Base-by-base conservation (phyloP, 805 yeast genomes). In the Huiozyma sinensis region DNA sequence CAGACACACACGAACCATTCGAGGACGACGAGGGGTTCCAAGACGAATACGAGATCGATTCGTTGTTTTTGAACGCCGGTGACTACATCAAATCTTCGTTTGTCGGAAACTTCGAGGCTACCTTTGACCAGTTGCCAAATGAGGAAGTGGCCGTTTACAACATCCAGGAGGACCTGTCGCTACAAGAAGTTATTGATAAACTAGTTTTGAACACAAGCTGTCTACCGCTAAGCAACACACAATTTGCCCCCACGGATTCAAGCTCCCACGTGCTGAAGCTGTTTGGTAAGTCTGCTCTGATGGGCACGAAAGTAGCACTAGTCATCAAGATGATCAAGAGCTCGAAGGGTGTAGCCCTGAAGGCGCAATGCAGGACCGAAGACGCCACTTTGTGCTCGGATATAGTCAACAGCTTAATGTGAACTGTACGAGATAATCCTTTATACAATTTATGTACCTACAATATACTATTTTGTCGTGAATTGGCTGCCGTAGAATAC, bases 41-140 rank as follows among this genome's bases (percentile, higher is more conserved):
- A 51, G 97, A 92, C 64, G 95, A 89, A 65, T 92, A 90, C 65
- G 92, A 82, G 61, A 76, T 92, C 51, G 97, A 87, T 64, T 83
- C 81, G 46, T 70, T 88, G 56, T 78, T 76, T 46, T 61, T 90
- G 44, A 59, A 47, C 47, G 64, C 92, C 7, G 95, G 95, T 33
- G 97, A 88, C 61, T 90, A 79, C 65, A 71, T 87, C 46, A 65
- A 69, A 44, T 95, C 95, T 42, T 71, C 87, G 27, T 86, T 77
- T 61, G 76, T 81, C 49, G 86, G 92, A 37, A 77, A 80, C 65
- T 88, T 88, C 61, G 76, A 81, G 6, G 69, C 74, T 37, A 68
- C 76, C 34, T 87, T 82, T 71, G 95, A 85, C 55, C 86, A 79
- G 63, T 70, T 89, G 50, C 69, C 75, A 7, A 60, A 68, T 47